These are phyloP conservation scores for Isoetes engelmannii DNA, from an alignment of 83 land plant species.

Conservation along the genomic window DNA sequence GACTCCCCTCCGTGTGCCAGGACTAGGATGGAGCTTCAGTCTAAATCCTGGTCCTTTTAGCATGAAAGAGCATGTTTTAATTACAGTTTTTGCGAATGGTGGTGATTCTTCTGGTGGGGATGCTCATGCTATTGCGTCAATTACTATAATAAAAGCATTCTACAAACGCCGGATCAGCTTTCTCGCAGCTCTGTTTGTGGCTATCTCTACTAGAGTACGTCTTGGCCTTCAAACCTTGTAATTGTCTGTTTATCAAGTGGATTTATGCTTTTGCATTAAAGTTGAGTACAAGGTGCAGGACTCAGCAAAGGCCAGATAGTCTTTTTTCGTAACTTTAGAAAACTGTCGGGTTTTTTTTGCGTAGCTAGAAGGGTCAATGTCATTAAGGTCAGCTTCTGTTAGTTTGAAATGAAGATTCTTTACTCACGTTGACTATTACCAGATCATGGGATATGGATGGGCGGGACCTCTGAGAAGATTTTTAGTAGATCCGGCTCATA, in stretches of 20 bases:
- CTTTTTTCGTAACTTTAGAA: too few relatives aligned
- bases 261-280: too few relatives aligned
- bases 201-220: conserved; percentile 49
- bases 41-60: conserved; percentile 71
- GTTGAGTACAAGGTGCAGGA: too few relatives aligned
- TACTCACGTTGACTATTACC: not conserved
- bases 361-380: too few relatives aligned
- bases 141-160: conserved; percentile 54
- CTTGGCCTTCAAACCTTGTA: too few relatives aligned
- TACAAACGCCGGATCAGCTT: conserved; percentile 31
- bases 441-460: conserved; percentile 32
- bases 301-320: too few relatives aligned
- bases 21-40: conserved; percentile 21
- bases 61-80: conserved; percentile 63
- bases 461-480: conserved; percentile 16
- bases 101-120: conserved; percentile 30
- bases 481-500: conserved; percentile 24
- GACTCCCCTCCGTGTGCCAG: conserved; percentile 13
- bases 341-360: too few relatives aligned
- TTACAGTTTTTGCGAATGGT: conserved; percentile 58
- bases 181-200: conserved; percentile 31
- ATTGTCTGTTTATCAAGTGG: too few relatives aligned
- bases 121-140: conserved; percentile 43
- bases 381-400: too few relatives aligned
- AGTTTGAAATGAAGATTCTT: not conserved